phyloP scores from a whole-genome alignment of 345 rosid genomes.

The Nephelium lappaceum region DNA sequence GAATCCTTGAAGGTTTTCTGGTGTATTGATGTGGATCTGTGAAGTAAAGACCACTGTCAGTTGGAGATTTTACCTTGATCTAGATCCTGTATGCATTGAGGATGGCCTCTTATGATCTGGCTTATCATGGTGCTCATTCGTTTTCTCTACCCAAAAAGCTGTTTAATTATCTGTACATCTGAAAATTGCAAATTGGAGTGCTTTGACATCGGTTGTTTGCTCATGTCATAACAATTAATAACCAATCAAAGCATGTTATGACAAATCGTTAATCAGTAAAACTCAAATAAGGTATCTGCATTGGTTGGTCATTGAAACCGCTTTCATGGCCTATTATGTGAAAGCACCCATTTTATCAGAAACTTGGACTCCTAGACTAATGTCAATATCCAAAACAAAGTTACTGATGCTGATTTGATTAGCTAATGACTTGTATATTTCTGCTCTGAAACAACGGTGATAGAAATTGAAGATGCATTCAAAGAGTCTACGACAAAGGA shows the following conservation, averaged over 20 bases:
- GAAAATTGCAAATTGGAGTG: no score
- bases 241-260: not conserved
- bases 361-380: no score
- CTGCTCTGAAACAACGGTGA: slow-evolving; percentile 71
- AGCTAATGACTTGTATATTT: slow-evolving; percentile 18
- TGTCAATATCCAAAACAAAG: no score
- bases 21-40: not conserved
- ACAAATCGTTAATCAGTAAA: no score
- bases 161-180: no score
- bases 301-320: not conserved
- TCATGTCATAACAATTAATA: not conserved
- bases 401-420: not conserved
- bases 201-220: not conserved
- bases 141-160: not conserved
- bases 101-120: not conserved
- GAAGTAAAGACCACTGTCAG: not conserved
- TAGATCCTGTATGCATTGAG: not conserved
- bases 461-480: slow-evolving; percentile 81
- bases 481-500: slow-evolving; percentile 79
- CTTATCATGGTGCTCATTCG: not conserved
- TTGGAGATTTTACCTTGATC: not conserved
- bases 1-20: not conserved
- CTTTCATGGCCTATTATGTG: not conserved
- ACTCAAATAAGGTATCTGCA: no score
- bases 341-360: no score